Percentiles rank a stretch among this genome's conserved stretches.
These are phyloP conservation scores for Symbiodinium natans DNA, from an alignment of 73 alveolate genomes.

Conservation along the genomic window DNA sequence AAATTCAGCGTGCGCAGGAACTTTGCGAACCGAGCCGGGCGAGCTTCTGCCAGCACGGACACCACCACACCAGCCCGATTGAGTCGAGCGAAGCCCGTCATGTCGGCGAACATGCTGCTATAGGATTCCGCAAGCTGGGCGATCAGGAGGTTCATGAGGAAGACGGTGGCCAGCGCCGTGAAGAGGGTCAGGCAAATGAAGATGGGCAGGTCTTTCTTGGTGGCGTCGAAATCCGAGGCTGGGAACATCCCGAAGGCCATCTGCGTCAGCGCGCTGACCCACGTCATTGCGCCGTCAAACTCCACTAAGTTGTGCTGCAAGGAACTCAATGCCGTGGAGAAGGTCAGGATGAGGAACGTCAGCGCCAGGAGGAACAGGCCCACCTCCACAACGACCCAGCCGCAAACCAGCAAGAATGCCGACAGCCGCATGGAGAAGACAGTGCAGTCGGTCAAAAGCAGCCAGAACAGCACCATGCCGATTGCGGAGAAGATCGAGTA, in stretches of 20 bases:
- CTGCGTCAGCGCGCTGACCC: neutral
- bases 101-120: neutral
- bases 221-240: neutral
- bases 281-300: neutral
- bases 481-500: neutral
- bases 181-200: neutral
- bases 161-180: neutral
- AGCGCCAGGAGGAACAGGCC: neutral
- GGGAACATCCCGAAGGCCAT: neutral
- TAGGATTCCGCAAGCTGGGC: neutral
- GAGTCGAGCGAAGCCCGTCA: neutral
- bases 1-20: slow-evolving; percentile 2
- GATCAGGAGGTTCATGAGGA: neutral
- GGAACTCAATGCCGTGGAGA: neutral
- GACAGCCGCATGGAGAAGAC: neutral
- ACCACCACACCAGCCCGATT: neutral
- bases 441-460: neutral
- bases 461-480: neutral
- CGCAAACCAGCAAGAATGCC: neutral
- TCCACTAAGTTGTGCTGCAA: neutral
- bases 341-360: neutral
- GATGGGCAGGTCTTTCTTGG: neutral
- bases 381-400: neutral
- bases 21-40: too few relatives aligned
- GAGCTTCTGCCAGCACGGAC: neutral